A percentile compares a stretch with the other conserved stretches of the same genome.
Evolutionary conservation across 23 red algal genomes (phyloP).

Genomic region (Gracilaria vermiculophylla): DNA sequence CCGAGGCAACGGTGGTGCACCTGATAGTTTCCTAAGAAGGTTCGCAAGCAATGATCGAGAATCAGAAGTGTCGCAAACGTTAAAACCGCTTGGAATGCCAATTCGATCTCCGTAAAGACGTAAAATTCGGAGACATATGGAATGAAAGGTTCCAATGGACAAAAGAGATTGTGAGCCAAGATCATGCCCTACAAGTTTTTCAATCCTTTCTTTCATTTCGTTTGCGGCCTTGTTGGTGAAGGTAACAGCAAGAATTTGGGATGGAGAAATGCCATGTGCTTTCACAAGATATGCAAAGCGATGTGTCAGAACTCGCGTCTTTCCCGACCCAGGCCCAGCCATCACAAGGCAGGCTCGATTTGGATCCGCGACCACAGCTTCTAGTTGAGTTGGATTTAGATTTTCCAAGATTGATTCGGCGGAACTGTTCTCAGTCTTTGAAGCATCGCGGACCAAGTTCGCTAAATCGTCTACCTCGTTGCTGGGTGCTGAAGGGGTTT

Average conservation of each 20-base stretch:
- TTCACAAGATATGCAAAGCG: conserved; percentile 74
- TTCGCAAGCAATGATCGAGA: conserved; percentile 29
- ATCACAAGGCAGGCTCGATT: conserved; percentile 63
- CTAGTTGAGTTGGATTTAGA: conserved; percentile 41
- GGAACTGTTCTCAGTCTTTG: not conserved
- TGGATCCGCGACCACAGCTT: conserved; percentile 59
- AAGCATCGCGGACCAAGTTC: too few relatives aligned
- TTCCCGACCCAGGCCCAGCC: conserved; percentile 84
- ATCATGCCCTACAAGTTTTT: conserved; percentile 36
- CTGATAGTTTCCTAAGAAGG: conserved; percentile 21
- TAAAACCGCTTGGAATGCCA: conserved; percentile 41
- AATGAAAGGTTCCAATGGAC: conserved; percentile 83
- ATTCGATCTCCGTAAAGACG: conserved; percentile 54
- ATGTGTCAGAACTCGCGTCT: conserved; percentile 79
- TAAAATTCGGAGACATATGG: conserved; percentile 44
- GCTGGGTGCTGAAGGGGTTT: not conserved
- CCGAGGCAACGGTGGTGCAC: not conserved
- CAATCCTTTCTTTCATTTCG: conserved; percentile 81
- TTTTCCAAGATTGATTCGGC: conserved; percentile 33
- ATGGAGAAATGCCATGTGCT: conserved; percentile 4
- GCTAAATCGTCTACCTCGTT: not conserved
- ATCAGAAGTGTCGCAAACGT: conserved; percentile 61
- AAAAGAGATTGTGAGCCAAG: not conserved
- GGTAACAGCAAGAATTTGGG: conserved; percentile 73
- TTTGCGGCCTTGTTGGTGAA: conserved; percentile 90